Base-by-base conservation (phyloP, 169 alveolate genomes). In the Cyclospora cayetanensis region DNA sequence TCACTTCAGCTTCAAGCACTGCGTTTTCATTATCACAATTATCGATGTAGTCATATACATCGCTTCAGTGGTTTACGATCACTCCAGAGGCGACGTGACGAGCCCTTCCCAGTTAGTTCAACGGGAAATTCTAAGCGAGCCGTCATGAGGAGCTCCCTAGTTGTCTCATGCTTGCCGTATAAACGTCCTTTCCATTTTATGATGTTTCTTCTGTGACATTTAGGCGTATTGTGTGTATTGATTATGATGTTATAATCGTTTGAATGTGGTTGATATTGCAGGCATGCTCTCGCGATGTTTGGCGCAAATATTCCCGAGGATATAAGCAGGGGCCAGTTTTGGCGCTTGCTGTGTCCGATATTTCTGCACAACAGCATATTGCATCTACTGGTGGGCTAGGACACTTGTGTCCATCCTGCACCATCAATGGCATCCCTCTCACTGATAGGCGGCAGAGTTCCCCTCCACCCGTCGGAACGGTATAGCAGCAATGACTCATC, bases 271-370 rank as follows among this genome's bases (percentile, higher is more conserved):
- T 35, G 35, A 12, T 11, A 11, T 22, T 72, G 63, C 84, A 72
- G 84, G 39, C 41, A 52, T n/a, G 35, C 91, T 0, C 91, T 77
- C 80, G 46, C 55, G 39, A 4, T 74, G 70, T 79, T 90, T 53
- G 91, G 90, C 29, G 93, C 89, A 15, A 68, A 72, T 50, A 74
- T 79, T 50, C 90, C 86, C 11, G 74, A 52, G 29, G 72, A 37
- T 37, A 79, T 79, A 31, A 79, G 93, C 22, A 37, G 76, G 7
- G 93, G 93, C 52, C 66, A 83, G 50, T 25, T 90, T 29, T 82
- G 93, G 90, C 77, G 93, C 20, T 70, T 90, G 11, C 37, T 70
- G 0, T 77, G 86, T 27, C 90, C 91, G 1, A 25, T 70, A 20
- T 80, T 70, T 46, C 91, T 72, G 12, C 91, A 72, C 27, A 25